Base-by-base conservation (phyloP, 768 basidiomycete species). In the Gymnopilus dilepis region DNA sequence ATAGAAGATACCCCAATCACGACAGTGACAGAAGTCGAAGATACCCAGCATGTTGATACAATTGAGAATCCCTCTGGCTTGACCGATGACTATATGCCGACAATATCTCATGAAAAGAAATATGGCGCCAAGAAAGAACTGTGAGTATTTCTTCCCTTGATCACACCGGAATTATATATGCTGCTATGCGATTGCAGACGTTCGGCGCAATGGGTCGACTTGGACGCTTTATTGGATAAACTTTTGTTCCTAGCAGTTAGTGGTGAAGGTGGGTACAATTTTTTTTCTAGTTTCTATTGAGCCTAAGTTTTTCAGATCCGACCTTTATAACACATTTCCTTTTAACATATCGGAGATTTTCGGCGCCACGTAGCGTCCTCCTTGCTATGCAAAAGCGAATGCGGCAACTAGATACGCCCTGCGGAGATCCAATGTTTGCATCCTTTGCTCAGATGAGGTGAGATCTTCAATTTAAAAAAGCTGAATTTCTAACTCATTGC, bases 371-470 rank as follows among this genome's bases (percentile, higher is more conserved):
- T 41, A 88, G 83, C 60, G 77, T 95, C 17, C 78, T 95, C n/a
- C 79, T 94, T 45, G 89, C 91, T 5, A 92, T 95, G 89, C 91
- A 94, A 73, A 91, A 92, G 70, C 87, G 91, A 48, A 89, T 94
- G 84, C 85, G 90, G 33, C 86, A 89, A 64, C 77, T 95, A 13
- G 89, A 90, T 68, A 84, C 84, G 56, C 85, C 88, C 17, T 82
- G 84, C 12, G 86, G 86, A 6, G 92, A 95, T 76, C 89, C 90
- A 0, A 89, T 94, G 86, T 90, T 94, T 74, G 91, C 91, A 7
- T 90, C 88, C 67, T 94, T 89, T 74, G 92, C 91, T 6, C 93
- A 95, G 72, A 92, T 94, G 91, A 86, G 89, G 93, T 92, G 67
- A 43, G 67, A 30, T 26, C 37, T 5, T 19, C 7, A n/a, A n/a